Evolutionary conservation across 768 basidiomycete genomes (phyloP).

Genomic region (Xerocomus spinulosus): DNA sequence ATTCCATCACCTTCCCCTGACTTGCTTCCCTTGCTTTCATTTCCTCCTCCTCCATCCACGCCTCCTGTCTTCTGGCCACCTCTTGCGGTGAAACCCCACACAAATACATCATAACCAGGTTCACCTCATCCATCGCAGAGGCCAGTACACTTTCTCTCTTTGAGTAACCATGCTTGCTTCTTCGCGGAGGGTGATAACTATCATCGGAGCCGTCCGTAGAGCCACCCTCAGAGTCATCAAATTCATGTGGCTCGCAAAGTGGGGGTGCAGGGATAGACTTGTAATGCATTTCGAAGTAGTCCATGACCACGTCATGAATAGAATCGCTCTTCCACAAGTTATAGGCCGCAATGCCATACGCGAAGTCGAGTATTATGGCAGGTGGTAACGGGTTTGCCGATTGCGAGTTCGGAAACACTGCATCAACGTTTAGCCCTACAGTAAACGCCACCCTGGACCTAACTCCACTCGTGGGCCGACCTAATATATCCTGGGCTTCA

Average conservation of each 20-base stretch:
- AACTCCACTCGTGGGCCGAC: neutral
- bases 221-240: neutral
- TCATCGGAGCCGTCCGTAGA: neutral
- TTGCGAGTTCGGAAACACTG: neutral
- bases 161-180: neutral
- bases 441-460: neutral
- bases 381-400: neutral
- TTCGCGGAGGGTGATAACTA: neutral
- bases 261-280: neutral
- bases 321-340: neutral
- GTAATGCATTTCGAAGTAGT: neutral
- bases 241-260: neutral
- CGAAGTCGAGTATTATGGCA: neutral
- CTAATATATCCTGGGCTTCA: neutral
- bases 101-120: neutral
- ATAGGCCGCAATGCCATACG: neutral
- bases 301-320: neutral
- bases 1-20: neutral
- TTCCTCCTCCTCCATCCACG: neutral
- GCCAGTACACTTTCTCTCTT: neutral
- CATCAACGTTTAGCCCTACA: neutral
- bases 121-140: neutral
- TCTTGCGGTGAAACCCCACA: neutral
- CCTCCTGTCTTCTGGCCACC: neutral
- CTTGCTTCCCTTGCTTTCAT: neutral